Base-by-base conservation (phyloP, 306 rosid genomes). In the Styphnolobium japonicum region DNA sequence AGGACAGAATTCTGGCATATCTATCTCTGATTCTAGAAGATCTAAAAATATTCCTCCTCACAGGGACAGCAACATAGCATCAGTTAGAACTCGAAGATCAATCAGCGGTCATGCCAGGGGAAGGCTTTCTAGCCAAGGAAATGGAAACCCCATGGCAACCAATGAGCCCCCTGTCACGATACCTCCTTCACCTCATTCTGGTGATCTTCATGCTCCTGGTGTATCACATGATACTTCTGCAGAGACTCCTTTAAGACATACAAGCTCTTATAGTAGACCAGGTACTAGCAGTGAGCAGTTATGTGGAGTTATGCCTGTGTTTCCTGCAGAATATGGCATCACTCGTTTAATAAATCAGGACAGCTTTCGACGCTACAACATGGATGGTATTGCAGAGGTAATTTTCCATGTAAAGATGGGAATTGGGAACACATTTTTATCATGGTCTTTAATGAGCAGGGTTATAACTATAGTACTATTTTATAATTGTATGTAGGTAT, bases 371-470 rank as follows among this genome's bases (percentile, higher is more conserved):
- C 86, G 64, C 70, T 71, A 81, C 81, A 78, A 86, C 78, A 83
- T 89, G 81, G 92, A 78, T 75, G 86, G 86, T 53, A 80, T 89
- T 76, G 91, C 89, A 1, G 97, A 90, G 97, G 98, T 94, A 80
- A 67, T 45, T 56, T 69, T 52, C 33, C 29, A 7, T 33, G 29
- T 71, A 76, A 61, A 45, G 29, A 9, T 22, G 34, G 6, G 36
- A 81, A n/a, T n/a, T n/a, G n/a, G n/a, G 75, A 12, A 58, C 58
- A 52, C 64, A 27, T 52, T 63, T 39, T 29, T 65, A 49, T 29
- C 39, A 45, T 14, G 43, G 29, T 80, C 51, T 71, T 57, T 10
- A 27, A 68, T 42, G 62, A 64, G 67, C 65, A 64, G 22, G 22
- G 57, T 65, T 75, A 40, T 19, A 49, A 65, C 18, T 18, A 27